These are phyloP conservation scores for Singerocomus inundabilis DNA, from an alignment of 1,284 basidiomycete species.

Conservation along the genomic window DNA sequence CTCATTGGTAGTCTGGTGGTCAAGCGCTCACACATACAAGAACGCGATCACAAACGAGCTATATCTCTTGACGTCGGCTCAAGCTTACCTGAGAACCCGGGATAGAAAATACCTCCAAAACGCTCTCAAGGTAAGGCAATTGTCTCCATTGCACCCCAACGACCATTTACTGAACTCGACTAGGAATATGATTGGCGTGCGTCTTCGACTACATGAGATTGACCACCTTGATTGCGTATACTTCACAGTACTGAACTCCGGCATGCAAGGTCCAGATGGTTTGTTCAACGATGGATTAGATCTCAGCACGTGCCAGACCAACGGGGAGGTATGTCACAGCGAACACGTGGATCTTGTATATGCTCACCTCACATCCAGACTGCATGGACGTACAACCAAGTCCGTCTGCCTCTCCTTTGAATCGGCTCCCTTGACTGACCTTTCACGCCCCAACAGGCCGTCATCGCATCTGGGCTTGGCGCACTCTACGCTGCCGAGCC, in stretches of 20 bases:
- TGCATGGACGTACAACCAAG: conserved; percentile 58
- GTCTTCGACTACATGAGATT: conserved; percentile 17
- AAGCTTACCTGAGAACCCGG: conserved; percentile 41
- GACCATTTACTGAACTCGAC: neutral
- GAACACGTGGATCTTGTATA: neutral
- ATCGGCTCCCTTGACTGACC: neutral
- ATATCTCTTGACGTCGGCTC: conserved; percentile 49
- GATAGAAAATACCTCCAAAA: conserved; percentile 44
- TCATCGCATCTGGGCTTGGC: conserved; percentile 51
- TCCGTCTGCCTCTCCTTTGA: conserved; percentile 12
- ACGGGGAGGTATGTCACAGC: conserved; percentile 38
- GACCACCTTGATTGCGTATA: neutral
- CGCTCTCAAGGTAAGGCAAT: conserved; percentile 40
- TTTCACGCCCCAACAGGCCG: conserved; percentile 34
- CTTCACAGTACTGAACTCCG: conserved; percentile 42
- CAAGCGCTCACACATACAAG: conserved; percentile 51
- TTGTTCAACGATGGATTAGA: conserved; percentile 53
- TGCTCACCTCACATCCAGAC: conserved; percentile 36
- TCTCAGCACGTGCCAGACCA: conserved; percentile 42
- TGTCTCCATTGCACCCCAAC: neutral
- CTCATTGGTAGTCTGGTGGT: conserved; percentile 50
- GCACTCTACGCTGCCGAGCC: conserved; percentile 42
- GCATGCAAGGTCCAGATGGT: conserved; percentile 47
- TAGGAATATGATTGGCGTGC: conserved; percentile 49
- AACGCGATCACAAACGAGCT: conserved; percentile 59